phyloP scores from a whole-genome alignment of 2,329 filamentous ascomycete species.

The Chaetomium sp. region DNA sequence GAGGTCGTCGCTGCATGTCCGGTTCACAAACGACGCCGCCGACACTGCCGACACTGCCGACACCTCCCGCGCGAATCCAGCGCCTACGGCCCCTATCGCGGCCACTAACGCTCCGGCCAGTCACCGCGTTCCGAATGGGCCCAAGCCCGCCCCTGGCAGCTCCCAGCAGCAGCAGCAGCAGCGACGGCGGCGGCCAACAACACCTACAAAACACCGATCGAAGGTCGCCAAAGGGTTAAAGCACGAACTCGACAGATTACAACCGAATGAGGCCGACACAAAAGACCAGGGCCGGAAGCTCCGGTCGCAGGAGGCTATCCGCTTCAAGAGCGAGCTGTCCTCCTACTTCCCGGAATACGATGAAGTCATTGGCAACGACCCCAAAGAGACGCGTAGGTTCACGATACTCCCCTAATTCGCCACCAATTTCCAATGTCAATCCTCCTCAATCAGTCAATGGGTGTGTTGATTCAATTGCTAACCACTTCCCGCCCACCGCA shows the following conservation, averaged over 20 bases:
- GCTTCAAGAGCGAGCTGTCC: slow-evolving; percentile 88
- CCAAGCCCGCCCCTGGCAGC: slow-evolving; percentile 3
- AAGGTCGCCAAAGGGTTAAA: slow-evolving; percentile 64
- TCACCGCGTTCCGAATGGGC: slow-evolving; percentile 10
- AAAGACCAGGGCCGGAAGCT: slow-evolving; percentile 70
- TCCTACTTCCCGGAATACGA: slow-evolving; percentile 94
- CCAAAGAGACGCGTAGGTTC: slow-evolving; percentile 72
- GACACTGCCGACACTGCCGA: slow-evolving; percentile 14
- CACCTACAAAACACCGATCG: slow-evolving; percentile 56
- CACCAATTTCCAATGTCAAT: background rate
- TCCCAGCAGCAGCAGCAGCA: slow-evolving; percentile 21
- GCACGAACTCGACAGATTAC: slow-evolving; percentile 61
- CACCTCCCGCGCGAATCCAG: slow-evolving; percentile 28
- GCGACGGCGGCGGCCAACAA: slow-evolving; percentile 32
- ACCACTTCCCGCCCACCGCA: slow-evolving; percentile 41
- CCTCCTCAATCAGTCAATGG: background rate
- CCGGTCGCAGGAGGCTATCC: slow-evolving; percentile 80
- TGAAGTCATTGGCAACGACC: slow-evolving; percentile 84
- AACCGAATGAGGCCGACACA: slow-evolving; percentile 50
- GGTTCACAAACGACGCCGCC: slow-evolving; percentile 25
- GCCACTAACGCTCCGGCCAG: slow-evolving; percentile 26
- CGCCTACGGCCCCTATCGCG: slow-evolving; percentile 19
- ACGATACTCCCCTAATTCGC: background rate
- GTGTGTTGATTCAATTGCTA: slow-evolving; percentile 14
- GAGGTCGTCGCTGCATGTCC: slow-evolving; percentile 33